Evolutionary conservation across 495 filamentous ascomycete species (phyloP).

Genomic region (Tuber umbilicatum): DNA sequence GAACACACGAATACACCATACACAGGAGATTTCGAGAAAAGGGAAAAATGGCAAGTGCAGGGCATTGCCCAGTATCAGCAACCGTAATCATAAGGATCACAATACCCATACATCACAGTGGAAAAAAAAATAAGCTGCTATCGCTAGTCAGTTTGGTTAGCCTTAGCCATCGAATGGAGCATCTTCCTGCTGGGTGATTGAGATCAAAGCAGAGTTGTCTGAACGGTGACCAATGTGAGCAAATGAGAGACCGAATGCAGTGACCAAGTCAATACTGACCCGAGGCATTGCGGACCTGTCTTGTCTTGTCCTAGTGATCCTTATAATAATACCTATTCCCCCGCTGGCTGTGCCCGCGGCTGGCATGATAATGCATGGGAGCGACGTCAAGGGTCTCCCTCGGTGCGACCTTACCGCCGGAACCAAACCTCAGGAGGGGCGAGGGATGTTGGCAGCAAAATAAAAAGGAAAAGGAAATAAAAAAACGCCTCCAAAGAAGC

Average conservation of each 20-base stretch:
- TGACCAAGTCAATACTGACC: background rate
- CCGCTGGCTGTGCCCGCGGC: background rate
- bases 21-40: background rate
- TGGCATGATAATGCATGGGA: conserved; percentile 3
- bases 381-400: conserved; percentile 3
- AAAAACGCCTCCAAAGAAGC: conserved; percentile 3
- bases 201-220: background rate
- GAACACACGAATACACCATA: background rate
- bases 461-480: background rate
- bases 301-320: background rate
- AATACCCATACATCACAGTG: background rate
- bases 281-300: background rate
- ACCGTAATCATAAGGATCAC: background rate
- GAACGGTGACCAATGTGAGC: background rate
- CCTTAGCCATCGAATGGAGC: background rate
- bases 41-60: background rate
- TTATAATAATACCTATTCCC: background rate
- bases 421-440: conserved; percentile 3
- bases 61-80: background rate
- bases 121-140: background rate
- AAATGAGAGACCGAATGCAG: background rate
- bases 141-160: background rate
- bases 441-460: background rate
- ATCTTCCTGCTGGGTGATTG: background rate
- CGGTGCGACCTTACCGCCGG: background rate